A percentile compares a stretch with the other conserved stretches of the same genome.
Conservation (phyloP, 768 basidiomycete species). For the Psilocybe subaeruginosa region DNA sequence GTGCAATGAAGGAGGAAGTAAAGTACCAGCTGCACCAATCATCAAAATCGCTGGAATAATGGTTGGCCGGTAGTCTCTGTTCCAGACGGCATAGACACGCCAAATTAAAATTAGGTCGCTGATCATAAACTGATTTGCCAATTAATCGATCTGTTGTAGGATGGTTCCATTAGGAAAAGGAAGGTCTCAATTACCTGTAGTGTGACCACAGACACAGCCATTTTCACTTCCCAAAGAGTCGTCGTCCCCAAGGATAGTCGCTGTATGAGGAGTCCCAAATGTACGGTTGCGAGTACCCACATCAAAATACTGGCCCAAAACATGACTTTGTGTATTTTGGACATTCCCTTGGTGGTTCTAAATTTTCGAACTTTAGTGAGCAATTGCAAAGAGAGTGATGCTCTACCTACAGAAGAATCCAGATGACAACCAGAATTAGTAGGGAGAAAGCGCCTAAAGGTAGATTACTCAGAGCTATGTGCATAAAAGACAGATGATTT, state of each 20-base stretch:
- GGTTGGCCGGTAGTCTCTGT: not conserved
- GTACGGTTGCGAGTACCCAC: not conserved
- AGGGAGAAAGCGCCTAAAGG: not conserved
- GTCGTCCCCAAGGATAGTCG: not conserved
- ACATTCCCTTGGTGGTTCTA: not conserved
- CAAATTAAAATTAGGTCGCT: not conserved
- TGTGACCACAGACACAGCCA: not conserved
- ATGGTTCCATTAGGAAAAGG: too few relatives aligned
- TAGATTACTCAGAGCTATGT: too few relatives aligned
- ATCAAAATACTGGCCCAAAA: not conserved
- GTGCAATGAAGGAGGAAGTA: too few relatives aligned
- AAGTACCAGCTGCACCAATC: constrained; percentile 1
- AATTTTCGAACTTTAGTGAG: too few relatives aligned
- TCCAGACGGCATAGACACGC: constrained; percentile 3
- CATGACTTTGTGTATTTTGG: not conserved
- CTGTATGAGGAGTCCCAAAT: not conserved
- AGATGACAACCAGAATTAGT: constrained; percentile 1
- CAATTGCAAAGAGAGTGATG: too few relatives aligned
- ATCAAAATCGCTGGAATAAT: not conserved
- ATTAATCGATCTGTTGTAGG: too few relatives aligned
- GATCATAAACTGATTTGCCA: not conserved
- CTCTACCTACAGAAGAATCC: not conserved
- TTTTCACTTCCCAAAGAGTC: constrained; percentile 1
- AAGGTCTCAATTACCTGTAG: not conserved
- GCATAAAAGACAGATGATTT: not conserved